These are phyloP conservation scores for Schizopora paradoxa DNA, from an alignment of 1,284 basidiomycete genomes.

Conservation along the genomic window DNA sequence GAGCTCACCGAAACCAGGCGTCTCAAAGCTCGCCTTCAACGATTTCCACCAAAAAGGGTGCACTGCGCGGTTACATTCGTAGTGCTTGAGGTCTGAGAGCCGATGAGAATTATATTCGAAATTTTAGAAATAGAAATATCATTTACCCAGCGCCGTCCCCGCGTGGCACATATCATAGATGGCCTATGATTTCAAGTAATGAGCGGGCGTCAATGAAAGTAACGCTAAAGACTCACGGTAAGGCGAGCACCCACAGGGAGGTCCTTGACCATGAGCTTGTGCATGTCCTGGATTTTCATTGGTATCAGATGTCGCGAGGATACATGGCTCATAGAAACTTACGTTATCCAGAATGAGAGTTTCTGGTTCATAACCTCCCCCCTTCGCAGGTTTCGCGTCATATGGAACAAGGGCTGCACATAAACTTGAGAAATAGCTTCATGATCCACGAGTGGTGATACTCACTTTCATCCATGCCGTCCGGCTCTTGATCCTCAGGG, in stretches of 20 bases:
- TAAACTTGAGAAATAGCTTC: not conserved
- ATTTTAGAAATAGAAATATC: too few relatives aligned
- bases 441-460: not conserved
- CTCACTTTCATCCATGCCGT: slow-evolving; percentile 12
- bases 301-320: not conserved
- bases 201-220: not conserved
- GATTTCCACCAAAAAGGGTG: too few relatives aligned
- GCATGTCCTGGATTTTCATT: slow-evolving; percentile 3
- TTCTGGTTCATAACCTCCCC: slow-evolving; percentile 3
- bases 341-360: slow-evolving; percentile 13
- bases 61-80: too few relatives aligned
- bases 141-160: slow-evolving; percentile 12
- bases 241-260: slow-evolving; percentile 8
- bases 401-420: slow-evolving; percentile 10
- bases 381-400: slow-evolving; percentile 11
- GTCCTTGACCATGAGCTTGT: slow-evolving; percentile 7
- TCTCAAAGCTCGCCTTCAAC: too few relatives aligned
- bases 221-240: not conserved
- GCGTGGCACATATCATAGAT: slow-evolving; percentile 15
- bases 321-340: not conserved
- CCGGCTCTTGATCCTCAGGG: slow-evolving; percentile 3
- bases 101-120: too few relatives aligned
- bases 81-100: too few relatives aligned
- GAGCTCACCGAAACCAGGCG: too few relatives aligned
- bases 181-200: not conserved